Evolutionary conservation across 306 rosid genomes (phyloP).

Genomic region (Malus sieversii): DNA sequence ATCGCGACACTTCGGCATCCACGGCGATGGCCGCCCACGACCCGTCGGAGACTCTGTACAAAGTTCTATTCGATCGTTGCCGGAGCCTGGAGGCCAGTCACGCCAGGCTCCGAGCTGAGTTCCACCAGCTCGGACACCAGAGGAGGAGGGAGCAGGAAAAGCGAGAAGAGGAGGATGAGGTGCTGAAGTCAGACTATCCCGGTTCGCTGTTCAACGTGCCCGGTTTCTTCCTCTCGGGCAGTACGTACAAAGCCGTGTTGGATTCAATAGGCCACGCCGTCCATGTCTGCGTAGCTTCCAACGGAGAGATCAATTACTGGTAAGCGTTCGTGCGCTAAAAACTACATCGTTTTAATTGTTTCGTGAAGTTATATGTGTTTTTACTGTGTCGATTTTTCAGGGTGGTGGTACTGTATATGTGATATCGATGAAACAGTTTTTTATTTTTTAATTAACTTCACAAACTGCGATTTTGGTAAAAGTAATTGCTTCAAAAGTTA

Average conservation of each 20-base stretch:
- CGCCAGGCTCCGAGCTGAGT: conserved; percentile 31
- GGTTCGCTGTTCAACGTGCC: conserved; percentile 2
- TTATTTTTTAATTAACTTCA: neutral
- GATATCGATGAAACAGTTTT: neutral
- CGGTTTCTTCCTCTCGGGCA: conserved; percentile 29
- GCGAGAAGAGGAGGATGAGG: neutral
- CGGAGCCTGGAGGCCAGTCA: conserved; percentile 50
- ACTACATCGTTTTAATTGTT: neutral
- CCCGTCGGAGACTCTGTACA: conserved; percentile 1
- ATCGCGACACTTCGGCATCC: conserved; percentile 25
- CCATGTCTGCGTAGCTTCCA: conserved; percentile 37
- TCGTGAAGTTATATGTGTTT: neutral
- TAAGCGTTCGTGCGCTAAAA: conserved; percentile 1
- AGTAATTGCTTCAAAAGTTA: neutral
- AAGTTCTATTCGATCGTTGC: conserved; percentile 35
- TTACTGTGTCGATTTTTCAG: neutral
- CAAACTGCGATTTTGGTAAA: neutral
- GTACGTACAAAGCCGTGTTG: conserved; percentile 43
- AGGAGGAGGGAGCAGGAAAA: neutral
- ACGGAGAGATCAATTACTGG: conserved; percentile 63
- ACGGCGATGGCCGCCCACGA: conserved; percentile 26
- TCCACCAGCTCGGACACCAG: conserved; percentile 16
- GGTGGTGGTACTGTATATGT: neutral
- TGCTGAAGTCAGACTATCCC: neutral
- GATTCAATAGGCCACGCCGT: conserved; percentile 60